Evolutionary conservation across 805 yeast genomes (phyloP).

Genomic region (Starmerella vaccinii): DNA sequence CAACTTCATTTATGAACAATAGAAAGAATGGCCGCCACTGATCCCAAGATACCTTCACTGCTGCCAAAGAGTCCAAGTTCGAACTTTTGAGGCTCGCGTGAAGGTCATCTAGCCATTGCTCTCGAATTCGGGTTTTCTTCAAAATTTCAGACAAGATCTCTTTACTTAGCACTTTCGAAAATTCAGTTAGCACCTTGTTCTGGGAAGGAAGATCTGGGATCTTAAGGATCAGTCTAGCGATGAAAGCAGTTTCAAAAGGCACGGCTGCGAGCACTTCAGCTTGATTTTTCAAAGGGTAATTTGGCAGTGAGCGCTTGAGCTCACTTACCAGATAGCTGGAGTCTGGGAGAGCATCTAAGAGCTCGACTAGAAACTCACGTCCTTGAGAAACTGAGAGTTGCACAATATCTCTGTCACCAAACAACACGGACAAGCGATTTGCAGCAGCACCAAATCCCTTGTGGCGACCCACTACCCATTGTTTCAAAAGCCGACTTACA

Average conservation of each 20-base stretch:
- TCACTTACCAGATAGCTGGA: not conserved
- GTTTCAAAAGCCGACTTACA: not conserved
- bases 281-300: not conserved
- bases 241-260: not conserved
- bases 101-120: not conserved
- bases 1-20: not conserved
- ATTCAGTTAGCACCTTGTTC: not conserved
- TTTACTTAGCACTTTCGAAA: not conserved
- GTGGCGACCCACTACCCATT: not conserved
- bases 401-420: not conserved
- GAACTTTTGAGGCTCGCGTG: not conserved
- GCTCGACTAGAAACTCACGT: not conserved
- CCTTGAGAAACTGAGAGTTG: not conserved
- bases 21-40: not conserved
- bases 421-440: not conserved
- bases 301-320: not conserved
- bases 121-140: not conserved
- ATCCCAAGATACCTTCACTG: not conserved
- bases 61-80: not conserved
- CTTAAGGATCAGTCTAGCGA: not conserved
- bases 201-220: not conserved
- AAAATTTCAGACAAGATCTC: not conserved
- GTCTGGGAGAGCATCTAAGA: not conserved
- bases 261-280: not conserved
- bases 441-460: not conserved